Conservation (phyloP, 495 filamentous ascomycete genomes). For the Tuber magnatum region DNA sequence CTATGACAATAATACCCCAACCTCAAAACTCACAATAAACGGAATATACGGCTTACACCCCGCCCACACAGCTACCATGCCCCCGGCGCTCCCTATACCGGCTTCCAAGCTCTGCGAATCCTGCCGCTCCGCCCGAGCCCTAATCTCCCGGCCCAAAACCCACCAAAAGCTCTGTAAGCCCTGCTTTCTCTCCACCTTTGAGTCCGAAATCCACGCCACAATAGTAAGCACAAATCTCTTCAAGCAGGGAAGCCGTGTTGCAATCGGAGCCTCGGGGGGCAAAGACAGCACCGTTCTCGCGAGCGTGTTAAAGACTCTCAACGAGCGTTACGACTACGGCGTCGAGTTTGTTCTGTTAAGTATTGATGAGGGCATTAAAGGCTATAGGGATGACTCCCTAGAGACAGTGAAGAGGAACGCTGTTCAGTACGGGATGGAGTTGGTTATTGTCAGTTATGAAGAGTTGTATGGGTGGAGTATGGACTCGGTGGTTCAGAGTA, state of each 20-base stretch:
- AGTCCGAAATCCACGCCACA: constrained; percentile 87
- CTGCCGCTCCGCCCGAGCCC: constrained; percentile 68
- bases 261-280: constrained; percentile 92
- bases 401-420: constrained; percentile 95
- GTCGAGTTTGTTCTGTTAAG: constrained; percentile 78
- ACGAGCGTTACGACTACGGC: constrained; percentile 80
- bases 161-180: constrained; percentile 79
- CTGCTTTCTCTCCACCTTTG: constrained; percentile 83
- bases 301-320: constrained; percentile 87
- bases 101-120: constrained; percentile 58
- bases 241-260: constrained; percentile 73
- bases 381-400: constrained; percentile 89
- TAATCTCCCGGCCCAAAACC: constrained; percentile 91
- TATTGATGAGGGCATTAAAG: constrained; percentile 95
- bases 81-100: constrained; percentile 22
- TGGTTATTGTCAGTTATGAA: constrained; percentile 84
- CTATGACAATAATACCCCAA: background rate
- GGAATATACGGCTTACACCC: background rate
- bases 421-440: constrained; percentile 76
- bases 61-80: background rate
- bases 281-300: constrained; percentile 97
- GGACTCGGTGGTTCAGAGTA: constrained; percentile 92
- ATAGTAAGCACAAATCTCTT: constrained; percentile 75
- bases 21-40: background rate
- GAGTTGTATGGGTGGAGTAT: constrained; percentile 99